phyloP scores from a whole-genome alignment of 345 rosid species.

The Eucalyptus dawsonii region DNA sequence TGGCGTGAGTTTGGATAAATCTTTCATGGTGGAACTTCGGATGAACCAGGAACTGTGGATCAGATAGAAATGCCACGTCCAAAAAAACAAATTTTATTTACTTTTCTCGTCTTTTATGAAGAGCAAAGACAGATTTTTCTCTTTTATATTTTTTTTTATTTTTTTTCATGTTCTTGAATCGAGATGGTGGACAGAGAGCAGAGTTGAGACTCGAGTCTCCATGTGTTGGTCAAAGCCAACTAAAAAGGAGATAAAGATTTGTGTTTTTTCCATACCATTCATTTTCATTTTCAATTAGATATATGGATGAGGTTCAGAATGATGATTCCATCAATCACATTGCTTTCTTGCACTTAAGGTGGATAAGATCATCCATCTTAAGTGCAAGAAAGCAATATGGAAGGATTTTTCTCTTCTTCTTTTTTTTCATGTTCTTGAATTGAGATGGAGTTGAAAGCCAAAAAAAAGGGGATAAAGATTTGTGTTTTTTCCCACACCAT shows the following conservation, averaged over 20 bases:
- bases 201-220: background rate
- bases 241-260: background rate
- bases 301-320: background rate
- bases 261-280: background rate
- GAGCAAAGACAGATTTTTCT: background rate
- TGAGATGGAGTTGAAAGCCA: background rate
- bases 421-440: background rate
- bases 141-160: accelerated
- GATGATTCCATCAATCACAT: background rate
- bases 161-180: background rate
- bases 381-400: too few relatives aligned
- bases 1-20: background rate
- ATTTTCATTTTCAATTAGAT: background rate
- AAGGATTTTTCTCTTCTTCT: too few relatives aligned
- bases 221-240: background rate
- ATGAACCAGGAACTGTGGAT: background rate
- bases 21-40: background rate
- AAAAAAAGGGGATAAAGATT: background rate
- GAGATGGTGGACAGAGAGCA: background rate
- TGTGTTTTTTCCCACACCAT: background rate
- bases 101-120: background rate
- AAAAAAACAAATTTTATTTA: background rate
- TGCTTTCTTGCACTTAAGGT: background rate
- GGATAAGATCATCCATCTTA: too few relatives aligned
- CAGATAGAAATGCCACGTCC: background rate